These are phyloP conservation scores for Phytopythium chamaehyphon DNA, from an alignment of 352 stramenopile genomes.

Conservation along the genomic window DNA sequence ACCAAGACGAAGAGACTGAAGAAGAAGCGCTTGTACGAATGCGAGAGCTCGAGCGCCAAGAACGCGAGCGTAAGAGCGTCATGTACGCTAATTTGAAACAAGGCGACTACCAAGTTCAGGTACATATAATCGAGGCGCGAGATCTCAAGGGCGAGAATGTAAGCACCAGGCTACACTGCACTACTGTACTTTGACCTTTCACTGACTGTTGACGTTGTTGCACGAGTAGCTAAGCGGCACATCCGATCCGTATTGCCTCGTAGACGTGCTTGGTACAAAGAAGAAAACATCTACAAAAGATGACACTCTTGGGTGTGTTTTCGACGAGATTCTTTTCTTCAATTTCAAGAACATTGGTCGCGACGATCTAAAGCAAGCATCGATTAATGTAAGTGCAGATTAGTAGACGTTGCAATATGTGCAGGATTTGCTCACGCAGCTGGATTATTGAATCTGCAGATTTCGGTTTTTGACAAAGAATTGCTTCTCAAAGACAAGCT, in stretches of 20 bases:
- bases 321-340: slow-evolving; percentile 91
- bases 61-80: slow-evolving; percentile 39
- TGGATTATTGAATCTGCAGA: slow-evolving; percentile 15
- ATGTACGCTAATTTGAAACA: slow-evolving; percentile 54
- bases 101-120: slow-evolving; percentile 80
- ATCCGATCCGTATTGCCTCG: slow-evolving; percentile 86
- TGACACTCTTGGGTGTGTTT: slow-evolving; percentile 81
- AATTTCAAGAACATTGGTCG: slow-evolving; percentile 81
- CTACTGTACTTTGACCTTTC: neutral
- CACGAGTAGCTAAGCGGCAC: slow-evolving; percentile 65
- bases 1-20: slow-evolving; percentile 79
- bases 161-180: slow-evolving; percentile 6
- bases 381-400: slow-evolving; percentile 45
- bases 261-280: slow-evolving; percentile 59
- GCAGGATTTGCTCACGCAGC: slow-evolving; percentile 2
- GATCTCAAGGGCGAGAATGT: slow-evolving; percentile 89
- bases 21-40: slow-evolving; percentile 39
- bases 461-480: slow-evolving; percentile 76
- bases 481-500: slow-evolving; percentile 67
- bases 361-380: slow-evolving; percentile 58
- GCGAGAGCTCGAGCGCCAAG: slow-evolving; percentile 41
- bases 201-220: neutral
- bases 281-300: slow-evolving; percentile 83
- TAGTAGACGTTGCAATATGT: neutral
- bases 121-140: slow-evolving; percentile 84